phyloP scores from a whole-genome alignment of 352 stramenopile species.

The Phytophthora ramorum region DNA sequence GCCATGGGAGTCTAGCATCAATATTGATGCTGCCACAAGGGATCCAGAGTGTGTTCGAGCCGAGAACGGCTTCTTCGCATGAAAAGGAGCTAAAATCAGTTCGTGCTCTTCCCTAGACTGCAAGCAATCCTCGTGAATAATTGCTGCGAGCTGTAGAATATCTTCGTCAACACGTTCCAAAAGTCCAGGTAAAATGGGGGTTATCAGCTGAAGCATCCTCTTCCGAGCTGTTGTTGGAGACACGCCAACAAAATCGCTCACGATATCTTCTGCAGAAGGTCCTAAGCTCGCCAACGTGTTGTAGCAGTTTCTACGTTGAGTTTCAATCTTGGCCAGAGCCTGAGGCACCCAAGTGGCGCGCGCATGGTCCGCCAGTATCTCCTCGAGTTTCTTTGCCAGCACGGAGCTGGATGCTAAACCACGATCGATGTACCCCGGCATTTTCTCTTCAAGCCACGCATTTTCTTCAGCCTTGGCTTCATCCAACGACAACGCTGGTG shows the following conservation, averaged over 20 bases:
- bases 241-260: constrained; percentile 24
- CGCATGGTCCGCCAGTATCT: constrained; percentile 46
- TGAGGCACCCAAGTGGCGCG: constrained; percentile 34
- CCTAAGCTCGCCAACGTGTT: constrained; percentile 18
- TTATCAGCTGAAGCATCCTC: constrained; percentile 22
- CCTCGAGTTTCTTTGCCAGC: constrained; percentile 38
- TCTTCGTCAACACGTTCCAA: constrained; percentile 25
- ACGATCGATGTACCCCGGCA: constrained; percentile 33
- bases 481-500: constrained; percentile 23
- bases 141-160: constrained; percentile 17
- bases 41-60: constrained; percentile 5
- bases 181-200: constrained; percentile 23
- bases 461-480: constrained; percentile 35
- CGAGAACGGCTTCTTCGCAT: constrained; percentile 4
- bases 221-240: constrained; percentile 14
- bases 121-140: constrained; percentile 34
- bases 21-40: constrained; percentile 26
- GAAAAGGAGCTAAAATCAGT: constrained; percentile 27
- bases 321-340: constrained; percentile 15
- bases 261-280: constrained; percentile 26
- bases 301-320: background rate
- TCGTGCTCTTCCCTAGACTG: constrained; percentile 30
- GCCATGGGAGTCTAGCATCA: constrained; percentile 25
- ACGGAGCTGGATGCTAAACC: constrained; percentile 36
- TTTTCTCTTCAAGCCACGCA: constrained; percentile 36